phyloP scores from a whole-genome alignment of 2,329 filamentous ascomycete genomes.

The Alternaria tenuissima region DNA sequence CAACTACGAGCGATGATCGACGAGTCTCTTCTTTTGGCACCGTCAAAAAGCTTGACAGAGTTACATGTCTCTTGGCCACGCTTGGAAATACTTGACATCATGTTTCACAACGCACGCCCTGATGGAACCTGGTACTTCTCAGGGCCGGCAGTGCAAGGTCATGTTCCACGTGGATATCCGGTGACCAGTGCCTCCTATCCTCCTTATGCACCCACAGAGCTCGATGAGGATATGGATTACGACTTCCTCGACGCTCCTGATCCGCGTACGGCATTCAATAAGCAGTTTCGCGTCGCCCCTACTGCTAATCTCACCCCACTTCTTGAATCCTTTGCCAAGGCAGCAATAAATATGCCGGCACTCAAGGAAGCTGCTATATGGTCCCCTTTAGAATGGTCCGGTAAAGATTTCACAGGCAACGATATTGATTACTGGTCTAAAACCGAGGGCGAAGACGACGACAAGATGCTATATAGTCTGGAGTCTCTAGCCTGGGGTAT shows the following conservation, averaged over 20 bases:
- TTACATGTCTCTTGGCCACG: no score
- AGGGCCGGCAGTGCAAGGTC: neutral
- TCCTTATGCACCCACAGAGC: neutral
- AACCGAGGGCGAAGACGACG: neutral
- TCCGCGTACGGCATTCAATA: no score
- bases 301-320: neutral
- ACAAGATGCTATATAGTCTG: neutral
- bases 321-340: neutral
- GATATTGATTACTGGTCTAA: neutral
- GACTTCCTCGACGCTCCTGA: no score
- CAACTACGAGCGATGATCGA: no score
- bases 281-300: neutral
- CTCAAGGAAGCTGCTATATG: neutral
- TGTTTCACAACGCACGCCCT: no score
- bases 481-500: neutral
- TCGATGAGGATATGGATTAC: neutral
- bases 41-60: no score
- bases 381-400: neutral
- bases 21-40: no score
- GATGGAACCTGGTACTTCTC: neutral
- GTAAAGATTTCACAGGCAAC: neutral
- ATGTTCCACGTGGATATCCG: neutral
- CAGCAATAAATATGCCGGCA: neutral
- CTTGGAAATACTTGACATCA: no score
- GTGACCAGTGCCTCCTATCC: neutral